These are phyloP conservation scores for Hygrophorus russula DNA, from an alignment of 768 basidiomycete species.

Conservation along the genomic window DNA sequence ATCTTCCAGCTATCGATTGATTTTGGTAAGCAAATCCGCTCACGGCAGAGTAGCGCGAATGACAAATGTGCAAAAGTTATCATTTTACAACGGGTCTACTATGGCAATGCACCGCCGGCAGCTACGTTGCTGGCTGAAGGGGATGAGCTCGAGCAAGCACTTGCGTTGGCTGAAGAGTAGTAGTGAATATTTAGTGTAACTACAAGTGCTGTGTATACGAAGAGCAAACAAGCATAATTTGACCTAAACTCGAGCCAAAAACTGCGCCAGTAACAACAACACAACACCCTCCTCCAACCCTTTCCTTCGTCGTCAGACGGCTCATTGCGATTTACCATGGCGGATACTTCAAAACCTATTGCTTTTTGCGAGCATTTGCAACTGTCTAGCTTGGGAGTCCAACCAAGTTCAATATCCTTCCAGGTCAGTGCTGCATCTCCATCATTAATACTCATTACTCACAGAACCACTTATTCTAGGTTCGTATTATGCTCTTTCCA, in stretches of 20 bases:
- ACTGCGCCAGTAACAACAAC: not conserved
- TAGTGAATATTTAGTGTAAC: not conserved
- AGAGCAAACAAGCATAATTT: not conserved
- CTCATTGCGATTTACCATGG: constrained; percentile 18
- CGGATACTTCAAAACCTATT: constrained; percentile 63
- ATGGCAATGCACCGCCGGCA: constrained; percentile 59
- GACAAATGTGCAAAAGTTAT: constrained; percentile 39
- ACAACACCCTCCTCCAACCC: constrained; percentile 5
- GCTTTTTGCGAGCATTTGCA: constrained; percentile 87
- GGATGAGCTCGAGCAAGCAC: constrained; percentile 66
- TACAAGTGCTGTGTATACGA: too few species aligned
- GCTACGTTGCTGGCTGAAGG: constrained; percentile 40
- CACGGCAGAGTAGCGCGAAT: not conserved
- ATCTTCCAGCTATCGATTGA: constrained; percentile 79
- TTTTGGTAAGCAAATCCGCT: constrained; percentile 37
- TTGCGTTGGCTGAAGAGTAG: constrained; percentile 55
- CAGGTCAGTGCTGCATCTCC: constrained; percentile 53
- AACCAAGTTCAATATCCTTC: constrained; percentile 95
- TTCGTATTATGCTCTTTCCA: constrained; percentile 13
- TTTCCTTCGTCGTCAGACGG: constrained; percentile 1
- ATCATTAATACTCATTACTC: constrained; percentile 18
- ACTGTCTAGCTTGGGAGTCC: constrained; percentile 90
- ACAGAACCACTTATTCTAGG: constrained; percentile 14
- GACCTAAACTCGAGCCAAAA: not conserved
- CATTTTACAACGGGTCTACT: constrained; percentile 58